Conservation (phyloP, 306 rosid species). For the Benincasa hispida region DNA sequence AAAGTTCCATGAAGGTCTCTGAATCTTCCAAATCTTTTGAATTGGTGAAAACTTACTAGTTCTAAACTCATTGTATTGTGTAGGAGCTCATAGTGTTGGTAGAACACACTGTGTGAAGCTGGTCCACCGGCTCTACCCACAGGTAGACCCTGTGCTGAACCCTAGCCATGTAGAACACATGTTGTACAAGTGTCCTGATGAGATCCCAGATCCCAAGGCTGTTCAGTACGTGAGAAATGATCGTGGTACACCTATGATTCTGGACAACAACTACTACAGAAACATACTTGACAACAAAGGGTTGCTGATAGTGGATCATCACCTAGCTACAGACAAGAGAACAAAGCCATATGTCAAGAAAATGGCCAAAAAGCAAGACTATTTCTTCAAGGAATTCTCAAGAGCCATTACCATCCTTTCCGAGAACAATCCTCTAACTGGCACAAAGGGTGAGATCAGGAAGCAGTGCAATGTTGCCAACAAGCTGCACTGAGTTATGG, state of each 20-base stretch:
- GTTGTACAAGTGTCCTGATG: conserved; percentile 88
- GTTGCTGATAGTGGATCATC: conserved; percentile 66
- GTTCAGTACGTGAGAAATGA: conserved; percentile 94
- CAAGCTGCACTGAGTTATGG: conserved; percentile 36
- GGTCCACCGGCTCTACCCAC: conserved; percentile 95
- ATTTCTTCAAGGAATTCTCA: conserved; percentile 76
- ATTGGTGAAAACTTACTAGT: background rate
- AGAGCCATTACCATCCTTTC: conserved; percentile 70
- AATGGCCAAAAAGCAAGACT: conserved; percentile 90
- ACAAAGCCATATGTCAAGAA: conserved; percentile 90
- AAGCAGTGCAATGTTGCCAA: conserved; percentile 80
- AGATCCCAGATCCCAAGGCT: conserved; percentile 89
- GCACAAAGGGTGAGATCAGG: conserved; percentile 79
- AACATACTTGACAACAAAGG: conserved; percentile 96
- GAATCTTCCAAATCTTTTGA: background rate
- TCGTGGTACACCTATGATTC: conserved; percentile 88
- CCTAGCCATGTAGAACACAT: conserved; percentile 76
- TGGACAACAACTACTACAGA: conserved; percentile 93
- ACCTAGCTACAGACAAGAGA: conserved; percentile 70
- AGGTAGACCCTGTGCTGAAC: conserved; percentile 67
- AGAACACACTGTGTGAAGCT: conserved; percentile 90
- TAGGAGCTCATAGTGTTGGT: conserved; percentile 97
- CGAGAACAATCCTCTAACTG: conserved; percentile 94
- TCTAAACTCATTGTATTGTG: background rate
- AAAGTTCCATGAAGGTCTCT: background rate